Evolutionary conservation across 805 yeast species (phyloP), one percentile per base, ranked within the genome.

Genomic region (Wickerhamiella occidentalis): DNA sequence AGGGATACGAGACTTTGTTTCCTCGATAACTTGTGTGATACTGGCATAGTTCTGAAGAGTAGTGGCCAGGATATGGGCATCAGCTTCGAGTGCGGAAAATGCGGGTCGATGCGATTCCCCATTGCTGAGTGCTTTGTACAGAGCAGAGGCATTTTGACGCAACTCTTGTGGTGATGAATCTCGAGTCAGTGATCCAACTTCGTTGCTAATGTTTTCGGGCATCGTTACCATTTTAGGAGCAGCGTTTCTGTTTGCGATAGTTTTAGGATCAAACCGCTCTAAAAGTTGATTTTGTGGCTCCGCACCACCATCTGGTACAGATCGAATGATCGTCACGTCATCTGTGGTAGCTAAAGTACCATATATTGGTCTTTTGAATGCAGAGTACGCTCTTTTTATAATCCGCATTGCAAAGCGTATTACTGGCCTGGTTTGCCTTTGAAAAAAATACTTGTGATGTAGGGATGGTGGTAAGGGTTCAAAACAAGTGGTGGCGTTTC

Each of bases 1-100:
- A 5, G 42, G 42, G 18, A 72, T 62, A 37, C 88, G 69, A 40
- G 71, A 69, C 55, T 76, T 70, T 30, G 87, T 65, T 56, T 90
- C 97, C 23, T 62, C 61, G 35, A 92, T 65, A 0, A 80, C 84
- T 54, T 80, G 84, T 48, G 70, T 70, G 1, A 78, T 63, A 12
- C 85, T 74, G 1, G 86, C 83, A 60, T 85, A 90, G 59, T 85
- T 83, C 58, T 85, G 95, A 2, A 84, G 68, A 58, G 90, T 86
- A 9, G 82, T 72, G 0, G 88, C 80, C 0, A 85, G 88, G 35
- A 90, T 78, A 52, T 82, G 82, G 1, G 92, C 78, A 62, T 88
- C 95, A 1, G 82, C 82, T 25, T 61, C 67, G 1, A 57, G 42
- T 3, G 52, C 17, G 5, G 53, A 58, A 3, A 48, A 41, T 1